Evolutionary conservation across 148 eudicot species (phyloP).

Genomic region (Diospyros kaki): DNA sequence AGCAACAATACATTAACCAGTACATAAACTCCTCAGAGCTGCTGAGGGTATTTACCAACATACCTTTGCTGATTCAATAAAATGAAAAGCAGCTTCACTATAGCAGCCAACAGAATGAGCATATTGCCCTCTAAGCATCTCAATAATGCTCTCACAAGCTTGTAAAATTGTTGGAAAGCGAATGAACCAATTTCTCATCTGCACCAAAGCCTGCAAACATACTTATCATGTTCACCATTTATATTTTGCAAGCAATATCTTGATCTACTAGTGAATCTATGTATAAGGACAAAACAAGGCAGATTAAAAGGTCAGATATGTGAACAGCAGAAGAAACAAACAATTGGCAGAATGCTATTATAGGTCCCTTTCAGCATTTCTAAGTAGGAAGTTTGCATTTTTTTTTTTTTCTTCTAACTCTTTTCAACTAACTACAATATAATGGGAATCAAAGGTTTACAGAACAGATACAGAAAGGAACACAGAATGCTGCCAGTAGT

Average conservation of each 20-base stretch:
- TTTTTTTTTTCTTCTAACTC: neutral
- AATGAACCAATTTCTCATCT: slow-evolving; percentile 80
- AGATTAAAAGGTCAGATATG: slow-evolving; percentile 9
- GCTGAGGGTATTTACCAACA: slow-evolving; percentile 9
- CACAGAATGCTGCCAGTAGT: neutral
- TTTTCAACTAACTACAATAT: neutral
- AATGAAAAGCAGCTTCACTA: slow-evolving; percentile 81
- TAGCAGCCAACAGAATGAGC: slow-evolving; percentile 88
- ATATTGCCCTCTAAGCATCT: slow-evolving; percentile 98
- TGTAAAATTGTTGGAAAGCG: slow-evolving; percentile 95
- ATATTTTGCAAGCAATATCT: neutral
- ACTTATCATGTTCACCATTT: neutral
- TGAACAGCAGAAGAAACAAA: neutral
- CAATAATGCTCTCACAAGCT: slow-evolving; percentile 86
- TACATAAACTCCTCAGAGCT: neutral
- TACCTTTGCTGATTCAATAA: slow-evolving; percentile 84
- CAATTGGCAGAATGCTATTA: neutral
- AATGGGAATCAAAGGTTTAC: neutral
- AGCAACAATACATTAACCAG: slow-evolving; percentile 1
- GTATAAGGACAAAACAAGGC: neutral
- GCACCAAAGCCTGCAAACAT: slow-evolving; percentile 72
- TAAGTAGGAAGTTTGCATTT: neutral
- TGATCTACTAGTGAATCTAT: neutral
- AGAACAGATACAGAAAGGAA: too few relatives aligned
- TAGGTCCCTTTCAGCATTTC: neutral